Base-by-base conservation (phyloP, 805 yeast species). In the Myxozyma monticola region DNA sequence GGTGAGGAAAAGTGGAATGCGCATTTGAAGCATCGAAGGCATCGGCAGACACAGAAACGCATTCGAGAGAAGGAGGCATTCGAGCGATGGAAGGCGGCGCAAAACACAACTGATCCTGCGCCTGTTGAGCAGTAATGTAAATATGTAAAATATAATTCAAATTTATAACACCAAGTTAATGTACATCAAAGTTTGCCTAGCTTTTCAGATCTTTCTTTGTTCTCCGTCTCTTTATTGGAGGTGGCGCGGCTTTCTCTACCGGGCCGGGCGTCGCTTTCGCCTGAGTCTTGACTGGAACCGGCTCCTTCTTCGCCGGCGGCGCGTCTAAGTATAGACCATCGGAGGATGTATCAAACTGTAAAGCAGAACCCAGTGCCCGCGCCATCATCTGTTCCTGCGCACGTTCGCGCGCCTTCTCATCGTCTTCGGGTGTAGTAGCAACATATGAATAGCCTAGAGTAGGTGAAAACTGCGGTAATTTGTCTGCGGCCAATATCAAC, bases 1-100 rank as follows among this genome's bases (percentile, higher is more conserved):
- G 97, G 97, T 0, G 81, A 78, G 42, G 77, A 79, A 1, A 84
- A 76, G 43, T 88, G 87, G 83, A 66, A 78, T 4, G 74, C 77
- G 3, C 99, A 91, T 67, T 51, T 81, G 41, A 68, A 70, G 17
- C 82, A 96, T 50, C 74, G 82, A 53, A 75, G 85, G 49, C 99
- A 57, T 34, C 49, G 63, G 37, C 51, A 48, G 60, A 61, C 64
- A 1, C 42, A 63, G 14, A 57, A 57, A 21, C 51, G 54, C 24
- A 35, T 51, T 10, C 49, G 53, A 15, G 51, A 55, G 52, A 31
- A 44, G 21, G 51, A 54, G 33, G 60, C 54, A 5, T 58, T 44
- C 18, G 56, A 59, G 38, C 41, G 47, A 26, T 61, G 64, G 61
- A 49, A 57, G 35, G 45, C 54, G 21, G 25, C n/a, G n/a, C n/a